Evolutionary conservation across 163 green algal genomes (phyloP).

Genomic region (Scenedesmus sp.): DNA sequence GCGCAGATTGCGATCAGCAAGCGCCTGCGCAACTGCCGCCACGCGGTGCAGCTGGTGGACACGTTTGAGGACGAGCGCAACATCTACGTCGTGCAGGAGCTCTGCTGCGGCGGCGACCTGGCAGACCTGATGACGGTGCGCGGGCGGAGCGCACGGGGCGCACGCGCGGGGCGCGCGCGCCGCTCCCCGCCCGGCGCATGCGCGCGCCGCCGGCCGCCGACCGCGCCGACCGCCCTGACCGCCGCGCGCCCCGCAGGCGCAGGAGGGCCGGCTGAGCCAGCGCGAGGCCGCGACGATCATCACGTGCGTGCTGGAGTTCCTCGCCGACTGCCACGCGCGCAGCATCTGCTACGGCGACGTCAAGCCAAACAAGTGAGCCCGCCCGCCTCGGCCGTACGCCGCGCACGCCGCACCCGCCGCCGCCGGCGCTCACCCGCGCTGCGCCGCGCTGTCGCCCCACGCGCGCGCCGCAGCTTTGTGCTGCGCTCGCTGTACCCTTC

Average conservation of each 20-base stretch:
- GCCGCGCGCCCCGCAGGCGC: constrained; percentile 19
- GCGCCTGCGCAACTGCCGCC: constrained; percentile 3
- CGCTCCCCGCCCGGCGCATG: too few species aligned
- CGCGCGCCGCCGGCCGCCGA: too few species aligned
- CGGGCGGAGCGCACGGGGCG: too few species aligned
- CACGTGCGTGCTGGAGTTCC: constrained; percentile 53
- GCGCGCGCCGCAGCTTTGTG: constrained; percentile 23
- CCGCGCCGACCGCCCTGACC: too few species aligned
- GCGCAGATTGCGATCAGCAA: constrained; percentile 31
- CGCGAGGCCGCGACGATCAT: constrained; percentile 37
- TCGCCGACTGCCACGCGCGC: constrained; percentile 50
- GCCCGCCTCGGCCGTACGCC: not conserved
- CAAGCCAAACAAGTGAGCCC: constrained; percentile 14
- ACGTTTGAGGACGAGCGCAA: constrained; percentile 31
- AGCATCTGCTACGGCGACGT: constrained; percentile 57
- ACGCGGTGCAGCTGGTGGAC: constrained; percentile 26
- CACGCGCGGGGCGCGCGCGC: too few species aligned
- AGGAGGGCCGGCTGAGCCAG: constrained; percentile 30
- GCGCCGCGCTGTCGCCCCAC: not conserved
- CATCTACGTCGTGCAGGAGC: constrained; percentile 47
- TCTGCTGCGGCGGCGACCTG: constrained; percentile 41
- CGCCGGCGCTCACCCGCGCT: too few species aligned
- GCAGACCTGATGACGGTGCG: constrained; percentile 38
- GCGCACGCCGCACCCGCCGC: not conserved
- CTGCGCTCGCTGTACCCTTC: constrained; percentile 39